Conservation (phyloP, 2,329 filamentous ascomycete species). For the Neophaeococcomyces aloes region DNA sequence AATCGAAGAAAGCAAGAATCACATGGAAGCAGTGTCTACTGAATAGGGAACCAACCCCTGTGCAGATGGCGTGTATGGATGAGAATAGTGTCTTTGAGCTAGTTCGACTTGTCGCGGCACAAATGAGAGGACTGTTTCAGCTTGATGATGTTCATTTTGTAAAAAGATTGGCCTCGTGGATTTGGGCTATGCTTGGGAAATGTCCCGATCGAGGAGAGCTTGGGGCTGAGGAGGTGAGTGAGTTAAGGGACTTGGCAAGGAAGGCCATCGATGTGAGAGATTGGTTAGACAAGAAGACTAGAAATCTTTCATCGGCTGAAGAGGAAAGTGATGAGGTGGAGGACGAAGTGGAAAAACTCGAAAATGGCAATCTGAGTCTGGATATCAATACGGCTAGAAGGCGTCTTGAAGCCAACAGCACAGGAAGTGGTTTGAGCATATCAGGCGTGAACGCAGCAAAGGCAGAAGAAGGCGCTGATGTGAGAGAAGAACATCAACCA, state of each 20-base stretch:
- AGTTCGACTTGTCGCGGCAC: conserved; percentile 46
- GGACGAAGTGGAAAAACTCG: conserved; percentile 13
- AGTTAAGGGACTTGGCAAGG: conserved; percentile 69
- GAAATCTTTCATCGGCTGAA: conserved; percentile 14
- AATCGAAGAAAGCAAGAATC: conserved; percentile 42
- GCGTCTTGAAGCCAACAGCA: conserved; percentile 17
- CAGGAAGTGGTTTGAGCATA: background rate
- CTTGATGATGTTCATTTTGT: conserved; percentile 49
- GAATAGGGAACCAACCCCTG: conserved; percentile 37
- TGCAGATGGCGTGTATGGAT: conserved; percentile 42
- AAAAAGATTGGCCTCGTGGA: conserved; percentile 65
- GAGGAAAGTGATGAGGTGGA: conserved; percentile 26
- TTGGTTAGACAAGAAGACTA: conserved; percentile 23
- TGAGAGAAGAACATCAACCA: conserved; percentile 19
- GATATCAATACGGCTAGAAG: conserved; percentile 21
- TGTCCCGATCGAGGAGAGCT: conserved; percentile 66
- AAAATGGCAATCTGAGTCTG: conserved; percentile 18
- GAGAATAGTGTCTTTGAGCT: conserved; percentile 57
- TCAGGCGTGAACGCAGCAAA: background rate
- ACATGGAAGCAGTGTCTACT: conserved; percentile 42
- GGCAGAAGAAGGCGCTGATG: conserved; percentile 39
- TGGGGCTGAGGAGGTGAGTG: conserved; percentile 62
- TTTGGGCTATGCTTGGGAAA: conserved; percentile 70
- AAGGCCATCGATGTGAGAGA: conserved; percentile 54
- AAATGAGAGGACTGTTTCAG: conserved; percentile 55